Evolutionary conservation across 1,139 yeast species (phyloP), one percentile per base, ranked within the genome.

Genomic region (Debaryomycetaceae sp.): DNA sequence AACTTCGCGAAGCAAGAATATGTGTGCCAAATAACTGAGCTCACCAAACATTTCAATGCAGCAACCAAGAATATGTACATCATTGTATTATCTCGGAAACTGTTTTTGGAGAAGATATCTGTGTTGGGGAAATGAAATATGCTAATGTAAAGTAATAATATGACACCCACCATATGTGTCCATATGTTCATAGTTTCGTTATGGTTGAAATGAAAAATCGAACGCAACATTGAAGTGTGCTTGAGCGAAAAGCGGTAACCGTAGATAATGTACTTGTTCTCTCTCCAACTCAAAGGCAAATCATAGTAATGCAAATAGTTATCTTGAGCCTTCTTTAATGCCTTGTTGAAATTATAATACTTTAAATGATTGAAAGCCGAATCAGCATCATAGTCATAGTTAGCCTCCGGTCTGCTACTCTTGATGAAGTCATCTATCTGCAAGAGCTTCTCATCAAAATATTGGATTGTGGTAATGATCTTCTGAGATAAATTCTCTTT

Each of bases 171-270:
- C 28, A 88, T 56, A 65, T 92, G 98, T 0, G 96, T 77, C 98
- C 98, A 92, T 43, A 92, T 89, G 63, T 92, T 92, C 61, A 87
- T 78, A 1, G 96, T 77, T 60, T 92, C 98, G 58, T 92, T 92
- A 63, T 92, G 98, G 50, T 68, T 59, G 50, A 65, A 85, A 57
- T 47, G 77, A 56, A 61, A 78, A 9, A 86, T 63, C 41, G 86
- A 76, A 42, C 62, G 58, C 30, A 81, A 53, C 55, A 94, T 86
- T 43, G 75, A 73, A 4, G 56, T 40, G 56, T 86, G 92, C 36
- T 77, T 75, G 45, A 79, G 70, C 41, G 86, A 82, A 63, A 92
- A 92, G 47, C 98, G 68, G 65, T 92, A 92, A 1, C 98, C 98
- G 39, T 80, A 66, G 29, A 85, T 70, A 42, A 92, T 87, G 59